Evolutionary conservation across 1,139 yeast genomes (phyloP), one percentile per base, ranked within the genome.

Genomic region (Lodderomyces orthopsilosis): DNA sequence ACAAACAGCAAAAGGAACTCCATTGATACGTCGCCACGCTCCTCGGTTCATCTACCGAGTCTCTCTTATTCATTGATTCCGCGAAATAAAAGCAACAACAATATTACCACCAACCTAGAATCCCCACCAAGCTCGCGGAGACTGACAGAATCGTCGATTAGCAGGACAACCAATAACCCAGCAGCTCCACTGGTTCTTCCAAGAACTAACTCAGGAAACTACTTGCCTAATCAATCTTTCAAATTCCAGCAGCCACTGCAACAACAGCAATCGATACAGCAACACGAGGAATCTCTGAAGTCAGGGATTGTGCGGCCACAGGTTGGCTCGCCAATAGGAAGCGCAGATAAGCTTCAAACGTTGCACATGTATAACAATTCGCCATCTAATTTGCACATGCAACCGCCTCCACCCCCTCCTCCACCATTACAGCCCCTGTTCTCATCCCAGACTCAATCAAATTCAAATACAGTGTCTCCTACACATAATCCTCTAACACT

Each of bases 61-160:
- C 33, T 42, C 2, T 44, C 51, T 2, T 43, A 30, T 30, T 14
- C 34, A 3, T 15, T 30, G n/a, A 6, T 15, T 30, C 7, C 34
- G 6, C 34, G 34, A 6, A 15, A 30, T 9, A n/a, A 30, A 14
- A 30, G 15, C 34, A 30, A 13, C 32, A 27, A 27, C 32, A 27
- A 49, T 8, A 33, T 2, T 23, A 35, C 2, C 52, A 34, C 35
- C 15, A 36, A n/a, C 9, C 9, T 27, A 17, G 27, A 23, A 8
- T 26, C 38, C 15, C 12, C 48, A 5, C 50, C 51, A 3, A 53
- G 56, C 6, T 26, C 52, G 15, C 47, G 59, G 14, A 41, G 60
- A 26, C 49, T 55, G 21, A 55, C 60, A 2, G 60, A 56, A 26
- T 56, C 61, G 7, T 42, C 51, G 21, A 40, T 51, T 38, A 38